Evolutionary conservation across 2,329 filamentous ascomycete genomes (phyloP), one percentile per base, ranked within the genome.

Genomic region (Penicillium hesseltinei): DNA sequence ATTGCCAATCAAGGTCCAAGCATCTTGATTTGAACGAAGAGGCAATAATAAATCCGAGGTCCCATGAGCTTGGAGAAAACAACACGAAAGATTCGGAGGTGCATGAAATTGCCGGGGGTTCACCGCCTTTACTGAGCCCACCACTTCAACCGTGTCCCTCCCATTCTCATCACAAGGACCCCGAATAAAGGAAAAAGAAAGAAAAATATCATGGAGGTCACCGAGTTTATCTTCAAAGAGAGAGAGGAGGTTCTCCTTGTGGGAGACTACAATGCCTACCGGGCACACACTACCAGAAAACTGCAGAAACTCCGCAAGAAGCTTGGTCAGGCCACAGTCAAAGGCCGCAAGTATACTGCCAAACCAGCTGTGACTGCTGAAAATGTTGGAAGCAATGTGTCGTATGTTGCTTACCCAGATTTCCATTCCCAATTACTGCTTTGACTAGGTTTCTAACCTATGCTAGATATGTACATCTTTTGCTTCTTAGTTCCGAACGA

Each of bases 221-320:
- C 94, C 56, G 85, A 85, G 66, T 92, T 91, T 63, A 80, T 97
- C 66, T 84, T 92, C 70, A 85, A 87, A 52, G 87, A 89, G 64
- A 84, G 94, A 62, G 90, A 96, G 73, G 85, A 90, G 69, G 91
- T 91, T 38, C 87, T 97, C 51, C 84, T 96, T 31, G 87, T 94
- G 64, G 92, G 92, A 66, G 92, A 97, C 78, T 92, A 96, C 78
- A 86, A 85, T 70, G 88, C 88, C 56, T 97, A 97, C 75, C 88
- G 92, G 69, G 81, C 81, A 48, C 89, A 91, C 72, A 82, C 95
- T 50, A 86, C 88, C 63, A 90, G 91, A 72, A 88, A 90, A 70
- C 82, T 99, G 58, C 88, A 91, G 72, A 91, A 88, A 70, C 82
- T 89, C 66, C 88, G 92, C 72, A 93, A 89, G 81, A 93, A 90